phyloP scores from a whole-genome alignment of 768 basidiomycete genomes.

The Tricholoma hemisulphureum region DNA sequence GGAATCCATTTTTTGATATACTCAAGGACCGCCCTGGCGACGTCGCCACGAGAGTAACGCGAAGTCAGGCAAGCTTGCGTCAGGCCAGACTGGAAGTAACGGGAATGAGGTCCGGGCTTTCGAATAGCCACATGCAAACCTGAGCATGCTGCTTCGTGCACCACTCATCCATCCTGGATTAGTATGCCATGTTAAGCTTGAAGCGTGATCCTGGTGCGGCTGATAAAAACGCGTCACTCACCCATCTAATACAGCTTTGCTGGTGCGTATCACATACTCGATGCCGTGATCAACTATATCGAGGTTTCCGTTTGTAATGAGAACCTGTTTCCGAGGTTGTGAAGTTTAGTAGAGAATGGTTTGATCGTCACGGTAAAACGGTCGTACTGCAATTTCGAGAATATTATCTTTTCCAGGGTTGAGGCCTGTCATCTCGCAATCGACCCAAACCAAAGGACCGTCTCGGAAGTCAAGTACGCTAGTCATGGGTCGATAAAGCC shows the following conservation, averaged over 20 bases:
- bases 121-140: constrained; percentile 37
- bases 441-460: constrained; percentile 79
- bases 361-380: background rate
- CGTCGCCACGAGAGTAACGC: constrained; percentile 57
- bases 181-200: constrained; percentile 4
- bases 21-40: constrained; percentile 56
- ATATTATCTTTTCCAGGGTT: constrained; percentile 65
- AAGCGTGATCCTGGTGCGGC: too few species aligned
- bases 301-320: constrained; percentile 86
- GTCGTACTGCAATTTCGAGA: constrained; percentile 72
- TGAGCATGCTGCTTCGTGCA: constrained; percentile 78
- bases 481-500: constrained; percentile 2
- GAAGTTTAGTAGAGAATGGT: background rate
- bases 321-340: constrained; percentile 46
- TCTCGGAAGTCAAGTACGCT: constrained; percentile 45
- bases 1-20: constrained; percentile 91
- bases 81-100: constrained; percentile 65
- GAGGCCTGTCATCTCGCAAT: constrained; percentile 88
- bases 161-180: constrained; percentile 88
- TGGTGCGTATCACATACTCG: constrained; percentile 69
- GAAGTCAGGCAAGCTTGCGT: constrained; percentile 78
- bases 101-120: background rate
- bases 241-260: constrained; percentile 69
- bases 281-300: constrained; percentile 80
- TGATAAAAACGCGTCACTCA: constrained; percentile 31